Base-by-base conservation (phyloP, 139 green algal species). In the Chlorella sp. region DNA sequence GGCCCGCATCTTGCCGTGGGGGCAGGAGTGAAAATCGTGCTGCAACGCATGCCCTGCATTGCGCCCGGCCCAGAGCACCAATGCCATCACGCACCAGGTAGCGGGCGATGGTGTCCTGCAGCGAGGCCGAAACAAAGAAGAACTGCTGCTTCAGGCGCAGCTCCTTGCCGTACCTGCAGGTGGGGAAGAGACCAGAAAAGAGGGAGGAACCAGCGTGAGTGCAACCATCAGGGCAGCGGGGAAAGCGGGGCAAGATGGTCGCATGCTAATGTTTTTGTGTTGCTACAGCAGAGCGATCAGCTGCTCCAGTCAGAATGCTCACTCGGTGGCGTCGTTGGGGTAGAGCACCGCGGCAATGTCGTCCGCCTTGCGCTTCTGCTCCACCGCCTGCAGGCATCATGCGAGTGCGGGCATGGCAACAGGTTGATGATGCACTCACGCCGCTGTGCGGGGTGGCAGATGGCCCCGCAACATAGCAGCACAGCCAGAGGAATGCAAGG, bases 141-240 rank as follows among this genome's bases (percentile, higher is more conserved):
- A 98, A 98, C 92, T 99, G 97, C 94, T 99, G 98, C 95, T 98
- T 98, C 39, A 99, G 92, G 78, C 98, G 95, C 87, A 99, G 94
- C 92, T 98, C 95, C 92, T 99, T 99, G 88, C 98, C 98, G 86
- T 99, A 95, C 51, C 51, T 60, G 51, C 12, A 15, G 51, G n/a
- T n/a, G n/a, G n/a, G n/a, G n/a, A n/a, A n/a, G n/a, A n/a, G n/a
- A n/a, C n/a, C n/a, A n/a, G n/a, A n/a, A n/a, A n/a, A n/a, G n/a
- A n/a, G n/a, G n/a, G n/a, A n/a, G n/a, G n/a, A n/a, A n/a, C n/a
- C n/a, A n/a, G n/a, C n/a, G n/a, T n/a, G n/a, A n/a, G n/a, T n/a
- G n/a, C n/a, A n/a, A n/a, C n/a, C n/a, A n/a, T n/a, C n/a, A n/a
- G 11, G 44, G 44, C 11, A 11, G 11, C 7, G 44, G 44, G 44